Conservation (phyloP, 331 rosid genomes). For the Spiraea crenata region DNA sequence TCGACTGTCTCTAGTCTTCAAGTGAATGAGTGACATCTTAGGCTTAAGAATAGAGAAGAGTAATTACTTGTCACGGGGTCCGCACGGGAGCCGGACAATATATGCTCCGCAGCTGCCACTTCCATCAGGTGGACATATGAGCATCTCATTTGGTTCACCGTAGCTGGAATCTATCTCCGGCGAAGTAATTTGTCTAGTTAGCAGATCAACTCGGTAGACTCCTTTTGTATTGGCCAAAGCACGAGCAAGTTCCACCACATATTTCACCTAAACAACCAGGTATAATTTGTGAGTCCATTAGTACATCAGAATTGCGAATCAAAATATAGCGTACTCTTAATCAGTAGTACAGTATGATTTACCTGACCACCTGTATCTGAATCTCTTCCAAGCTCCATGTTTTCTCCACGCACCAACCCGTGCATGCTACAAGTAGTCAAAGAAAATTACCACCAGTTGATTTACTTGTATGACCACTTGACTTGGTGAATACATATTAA, state of each 20-base stretch:
- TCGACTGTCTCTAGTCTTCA: too few relatives aligned
- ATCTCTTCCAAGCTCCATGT: slow-evolving; percentile 89
- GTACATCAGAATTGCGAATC: background rate
- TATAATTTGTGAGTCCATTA: background rate
- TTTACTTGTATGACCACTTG: too few relatives aligned
- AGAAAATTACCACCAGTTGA: too few relatives aligned
- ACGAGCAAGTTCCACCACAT: slow-evolving; percentile 78
- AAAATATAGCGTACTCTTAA: background rate
- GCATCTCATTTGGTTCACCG: slow-evolving; percentile 82
- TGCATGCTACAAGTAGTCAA: slow-evolving; percentile 51
- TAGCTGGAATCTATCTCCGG: slow-evolving; percentile 66
- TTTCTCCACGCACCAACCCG: slow-evolving; percentile 81
- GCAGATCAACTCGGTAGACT: slow-evolving; percentile 68
- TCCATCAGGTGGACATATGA: slow-evolving; percentile 60
- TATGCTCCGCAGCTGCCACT: slow-evolving; percentile 73
- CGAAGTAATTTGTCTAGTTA: slow-evolving; percentile 70
- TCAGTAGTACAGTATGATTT: background rate
- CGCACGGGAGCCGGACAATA: slow-evolving; percentile 74
- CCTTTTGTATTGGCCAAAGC: slow-evolving; percentile 75
- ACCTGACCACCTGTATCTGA: slow-evolving; percentile 94
- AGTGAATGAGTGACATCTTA: too few relatives aligned
- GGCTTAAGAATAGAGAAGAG: background rate
- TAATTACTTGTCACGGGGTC: slow-evolving; percentile 54
- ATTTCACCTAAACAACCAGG: slow-evolving; percentile 47
- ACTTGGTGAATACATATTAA: too few relatives aligned